phyloP scores from a whole-genome alignment of 2,329 filamentous ascomycete species.

The Diaporthe amygdali region DNA sequence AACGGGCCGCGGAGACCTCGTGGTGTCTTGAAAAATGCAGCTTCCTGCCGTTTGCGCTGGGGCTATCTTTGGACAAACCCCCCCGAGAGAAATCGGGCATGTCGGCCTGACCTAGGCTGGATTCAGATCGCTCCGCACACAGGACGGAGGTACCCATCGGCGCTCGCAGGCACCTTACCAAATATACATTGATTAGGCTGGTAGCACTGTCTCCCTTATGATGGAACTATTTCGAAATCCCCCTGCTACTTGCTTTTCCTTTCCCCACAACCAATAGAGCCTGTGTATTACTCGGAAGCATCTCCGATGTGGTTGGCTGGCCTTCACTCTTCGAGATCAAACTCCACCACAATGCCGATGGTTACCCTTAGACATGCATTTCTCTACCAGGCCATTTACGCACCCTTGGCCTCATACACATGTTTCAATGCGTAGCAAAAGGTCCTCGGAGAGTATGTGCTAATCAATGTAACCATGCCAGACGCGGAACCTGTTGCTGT shows the following conservation, averaged over 20 bases:
- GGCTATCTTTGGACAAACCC: neutral
- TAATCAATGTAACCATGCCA: neutral
- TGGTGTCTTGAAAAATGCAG: neutral
- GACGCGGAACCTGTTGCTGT: neutral
- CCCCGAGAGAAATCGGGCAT: no score
- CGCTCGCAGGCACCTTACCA: neutral
- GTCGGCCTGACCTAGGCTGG: neutral
- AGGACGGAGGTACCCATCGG: neutral
- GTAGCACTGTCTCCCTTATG: neutral
- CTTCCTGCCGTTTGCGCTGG: neutral
- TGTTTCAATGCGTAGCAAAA: neutral
- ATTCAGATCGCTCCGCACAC: neutral
- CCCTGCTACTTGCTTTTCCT: neutral
- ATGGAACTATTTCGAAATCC: neutral
- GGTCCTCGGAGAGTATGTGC: neutral
- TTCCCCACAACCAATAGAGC: neutral
- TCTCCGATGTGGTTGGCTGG: neutral
- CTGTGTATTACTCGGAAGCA: neutral
- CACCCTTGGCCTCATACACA: neutral
- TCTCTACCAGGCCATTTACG: neutral
- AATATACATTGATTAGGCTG: neutral
- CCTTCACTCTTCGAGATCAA: neutral
- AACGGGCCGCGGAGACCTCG: neutral
- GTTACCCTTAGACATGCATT: constrained; percentile 2
- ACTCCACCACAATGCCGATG: neutral